phyloP scores from a whole-genome alignment of 2,329 filamentous ascomycete species.

The Zarea fungicola region DNA sequence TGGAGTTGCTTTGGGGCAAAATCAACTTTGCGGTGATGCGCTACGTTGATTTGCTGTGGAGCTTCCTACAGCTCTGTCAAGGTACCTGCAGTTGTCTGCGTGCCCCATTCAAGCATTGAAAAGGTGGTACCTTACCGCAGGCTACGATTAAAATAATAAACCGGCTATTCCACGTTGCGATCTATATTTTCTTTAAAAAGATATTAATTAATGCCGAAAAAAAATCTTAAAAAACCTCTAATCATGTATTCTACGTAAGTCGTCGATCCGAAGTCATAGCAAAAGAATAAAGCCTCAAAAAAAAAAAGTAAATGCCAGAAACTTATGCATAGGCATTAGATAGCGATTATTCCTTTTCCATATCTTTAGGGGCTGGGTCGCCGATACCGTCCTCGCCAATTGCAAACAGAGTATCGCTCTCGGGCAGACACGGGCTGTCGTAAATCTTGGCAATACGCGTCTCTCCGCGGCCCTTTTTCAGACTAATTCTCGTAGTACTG shows the following conservation, averaged over 20 bases:
- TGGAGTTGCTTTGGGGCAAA: slow-evolving; percentile 10
- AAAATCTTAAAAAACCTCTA: too few relatives aligned
- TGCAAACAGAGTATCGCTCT: slow-evolving; percentile 94
- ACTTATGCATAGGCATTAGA: slow-evolving; percentile 21
- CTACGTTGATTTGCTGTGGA: slow-evolving; percentile 1
- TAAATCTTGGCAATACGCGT: slow-evolving; percentile 99
- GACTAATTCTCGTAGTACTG: slow-evolving; percentile 85
- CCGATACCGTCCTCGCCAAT: slow-evolving; percentile 97
- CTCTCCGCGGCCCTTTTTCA: slow-evolving; percentile 94
- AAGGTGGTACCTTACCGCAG: too few relatives aligned
- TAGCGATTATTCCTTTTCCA: slow-evolving; percentile 66
- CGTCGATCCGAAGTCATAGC: too few relatives aligned
- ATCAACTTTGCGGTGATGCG: background rate
- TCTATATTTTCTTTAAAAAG: too few relatives aligned
- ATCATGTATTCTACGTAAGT: too few relatives aligned
- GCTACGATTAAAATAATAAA: too few relatives aligned
- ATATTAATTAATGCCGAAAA: too few relatives aligned
- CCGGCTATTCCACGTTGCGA: too few relatives aligned
- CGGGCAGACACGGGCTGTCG: slow-evolving; percentile 92
- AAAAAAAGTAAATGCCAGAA: slow-evolving; percentile 25
- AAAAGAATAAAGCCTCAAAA: too few relatives aligned
- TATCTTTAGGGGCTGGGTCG: slow-evolving; percentile 90
- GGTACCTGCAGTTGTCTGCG: too few relatives aligned
- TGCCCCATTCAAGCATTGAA: background rate
- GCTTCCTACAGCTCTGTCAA: too few relatives aligned